A percentile compares a stretch with the other conserved stretches of the same genome.
These are phyloP conservation scores for Jackrogersella minutella DNA, from an alignment of 495 filamentous ascomycete genomes.

Conservation along the genomic window DNA sequence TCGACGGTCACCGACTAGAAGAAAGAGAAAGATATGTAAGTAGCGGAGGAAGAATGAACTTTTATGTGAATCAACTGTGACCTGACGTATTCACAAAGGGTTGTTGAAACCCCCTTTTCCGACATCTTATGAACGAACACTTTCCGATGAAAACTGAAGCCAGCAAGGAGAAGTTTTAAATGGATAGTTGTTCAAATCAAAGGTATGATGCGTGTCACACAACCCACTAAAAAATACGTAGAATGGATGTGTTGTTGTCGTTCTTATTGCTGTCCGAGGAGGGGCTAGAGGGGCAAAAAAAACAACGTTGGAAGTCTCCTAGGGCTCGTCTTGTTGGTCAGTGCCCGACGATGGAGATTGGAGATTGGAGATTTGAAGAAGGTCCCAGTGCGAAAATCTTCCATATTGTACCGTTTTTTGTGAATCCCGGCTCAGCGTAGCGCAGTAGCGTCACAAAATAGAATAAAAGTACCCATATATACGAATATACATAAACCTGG, in stretches of 20 bases:
- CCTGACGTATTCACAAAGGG: background rate
- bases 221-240: background rate
- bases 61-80: background rate
- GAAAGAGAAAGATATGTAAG: background rate
- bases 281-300: conserved; percentile 7
- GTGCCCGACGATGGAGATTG: conserved; percentile 23
- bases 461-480: conserved; percentile 6
- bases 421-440: conserved; percentile 12
- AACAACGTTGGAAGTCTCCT: background rate
- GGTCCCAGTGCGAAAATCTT: conserved; percentile 14
- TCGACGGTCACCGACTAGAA: background rate
- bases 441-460: conserved; percentile 21
- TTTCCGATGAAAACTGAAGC: background rate
- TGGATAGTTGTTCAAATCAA: background rate
- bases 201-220: background rate
- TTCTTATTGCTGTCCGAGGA: conserved; percentile 3
- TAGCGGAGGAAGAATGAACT: too few relatives aligned
- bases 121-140: background rate
- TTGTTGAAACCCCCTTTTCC: background rate
- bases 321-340: conserved; percentile 25
- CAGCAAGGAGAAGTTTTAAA: too few relatives aligned
- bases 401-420: background rate
- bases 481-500: conserved; percentile 9
- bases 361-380: too few relatives aligned
- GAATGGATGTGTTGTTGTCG: conserved; percentile 6